These are phyloP conservation scores for Saccharomyces hybrid DNA, from an alignment of 1,139 yeast species.

Conservation along the genomic window DNA sequence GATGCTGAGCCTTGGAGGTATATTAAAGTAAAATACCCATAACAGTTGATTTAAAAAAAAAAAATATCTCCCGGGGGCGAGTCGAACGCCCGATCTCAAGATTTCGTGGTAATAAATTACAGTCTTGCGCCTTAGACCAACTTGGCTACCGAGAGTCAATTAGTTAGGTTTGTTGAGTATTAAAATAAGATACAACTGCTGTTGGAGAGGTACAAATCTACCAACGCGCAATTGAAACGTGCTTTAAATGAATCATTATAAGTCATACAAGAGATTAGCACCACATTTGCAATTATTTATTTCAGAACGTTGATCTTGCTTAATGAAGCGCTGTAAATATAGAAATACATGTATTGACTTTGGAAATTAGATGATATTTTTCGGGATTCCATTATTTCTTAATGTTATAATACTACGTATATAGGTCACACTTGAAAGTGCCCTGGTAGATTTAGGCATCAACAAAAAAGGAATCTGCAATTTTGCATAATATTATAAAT, in stretches of 20 bases:
- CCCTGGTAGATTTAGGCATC: no score
- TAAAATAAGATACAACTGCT: background rate
- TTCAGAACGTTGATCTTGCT: background rate
- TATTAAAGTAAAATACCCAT: background rate
- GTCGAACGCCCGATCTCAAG: no score
- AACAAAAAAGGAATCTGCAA: no score
- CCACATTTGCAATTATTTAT: background rate
- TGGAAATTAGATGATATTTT: background rate
- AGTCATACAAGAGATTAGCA: background rate
- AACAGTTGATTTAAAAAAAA: background rate
- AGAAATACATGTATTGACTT: background rate
- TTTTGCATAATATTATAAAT: no score
- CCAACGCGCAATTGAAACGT: no score
- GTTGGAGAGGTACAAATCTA: background rate
- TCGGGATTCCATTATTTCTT: background rate
- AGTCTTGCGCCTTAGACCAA: no score
- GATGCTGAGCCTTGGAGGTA: background rate
- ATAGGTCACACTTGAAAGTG: no score
- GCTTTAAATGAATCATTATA: background rate
- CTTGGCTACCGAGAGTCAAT: background rate
- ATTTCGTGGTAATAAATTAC: no score
- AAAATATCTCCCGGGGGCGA: no score
- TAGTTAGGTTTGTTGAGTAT: background rate
- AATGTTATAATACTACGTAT: background rate
- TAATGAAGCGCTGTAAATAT: background rate